Evolutionary conservation across 352 stramenopile genomes (phyloP).

Genomic region (Globisporangium abappressorium): DNA sequence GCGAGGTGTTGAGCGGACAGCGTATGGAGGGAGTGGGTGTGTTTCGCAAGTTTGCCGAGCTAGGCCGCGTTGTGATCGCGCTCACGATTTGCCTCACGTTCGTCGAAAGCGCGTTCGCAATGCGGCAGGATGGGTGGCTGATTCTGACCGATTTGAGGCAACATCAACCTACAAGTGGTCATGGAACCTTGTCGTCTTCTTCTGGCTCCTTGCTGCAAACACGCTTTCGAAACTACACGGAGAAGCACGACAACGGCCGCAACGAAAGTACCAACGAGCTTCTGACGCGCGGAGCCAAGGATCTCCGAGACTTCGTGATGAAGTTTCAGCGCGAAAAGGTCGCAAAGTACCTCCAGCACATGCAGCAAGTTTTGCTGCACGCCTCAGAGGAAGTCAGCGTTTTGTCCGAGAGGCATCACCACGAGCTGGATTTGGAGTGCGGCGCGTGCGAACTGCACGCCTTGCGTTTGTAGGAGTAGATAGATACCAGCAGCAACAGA

Average conservation of each 20-base stretch:
- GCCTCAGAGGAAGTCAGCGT: too few species aligned
- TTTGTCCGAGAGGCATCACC: neutral
- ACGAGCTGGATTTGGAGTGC: neutral
- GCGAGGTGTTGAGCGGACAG: neutral
- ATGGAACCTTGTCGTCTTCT: too few species aligned
- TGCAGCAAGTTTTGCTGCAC: neutral
- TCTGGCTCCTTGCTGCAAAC: neutral
- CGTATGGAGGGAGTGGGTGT: neutral
- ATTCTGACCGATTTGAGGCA: too few species aligned
- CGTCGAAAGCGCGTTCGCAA: neutral
- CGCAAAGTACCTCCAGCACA: neutral
- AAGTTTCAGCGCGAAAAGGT: neutral
- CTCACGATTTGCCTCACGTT: neutral
- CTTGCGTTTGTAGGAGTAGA: neutral
- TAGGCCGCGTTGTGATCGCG: neutral
- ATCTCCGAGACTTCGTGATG: neutral
- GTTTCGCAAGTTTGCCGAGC: slow-evolving; percentile 3
- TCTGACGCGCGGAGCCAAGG: neutral
- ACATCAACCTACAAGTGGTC: too few species aligned
- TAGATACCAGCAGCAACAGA: too few species aligned
- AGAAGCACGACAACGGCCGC: neutral
- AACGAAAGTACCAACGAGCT: neutral
- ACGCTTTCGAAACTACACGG: neutral
- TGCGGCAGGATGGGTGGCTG: slow-evolving; percentile 3
- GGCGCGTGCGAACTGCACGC: neutral